phyloP scores from a whole-genome alignment of 768 basidiomycete species.

The Collybia sp. region DNA sequence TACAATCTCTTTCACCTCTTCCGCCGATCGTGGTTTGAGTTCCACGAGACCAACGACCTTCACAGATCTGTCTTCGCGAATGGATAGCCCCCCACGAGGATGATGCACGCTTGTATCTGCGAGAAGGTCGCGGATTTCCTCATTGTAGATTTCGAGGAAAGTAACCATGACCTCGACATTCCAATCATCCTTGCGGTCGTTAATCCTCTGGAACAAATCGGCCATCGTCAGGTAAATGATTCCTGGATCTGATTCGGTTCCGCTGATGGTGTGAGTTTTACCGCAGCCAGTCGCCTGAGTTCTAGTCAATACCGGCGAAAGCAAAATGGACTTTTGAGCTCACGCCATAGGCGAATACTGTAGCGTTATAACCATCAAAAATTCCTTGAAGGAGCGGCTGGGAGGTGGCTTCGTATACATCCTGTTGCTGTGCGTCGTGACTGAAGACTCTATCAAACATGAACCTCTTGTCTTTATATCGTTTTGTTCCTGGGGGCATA shows the following conservation, averaged over 20 bases:
- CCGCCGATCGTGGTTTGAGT: slow-evolving; percentile 74
- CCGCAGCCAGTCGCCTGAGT: slow-evolving; percentile 98
- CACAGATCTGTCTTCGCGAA: slow-evolving; percentile 92
- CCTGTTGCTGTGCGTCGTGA: slow-evolving; percentile 74
- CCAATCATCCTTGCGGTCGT: slow-evolving; percentile 82
- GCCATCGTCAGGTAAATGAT: slow-evolving; percentile 97
- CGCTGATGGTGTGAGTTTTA: slow-evolving; percentile 98
- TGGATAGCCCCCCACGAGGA: slow-evolving; percentile 82
- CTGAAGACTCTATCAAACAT: slow-evolving; percentile 95
- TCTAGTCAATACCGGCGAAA: slow-evolving; percentile 9
- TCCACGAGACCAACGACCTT: slow-evolving; percentile 86
- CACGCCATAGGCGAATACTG: slow-evolving; percentile 98
- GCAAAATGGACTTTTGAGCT: slow-evolving; percentile 7
- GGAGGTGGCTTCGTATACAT: slow-evolving; percentile 84
- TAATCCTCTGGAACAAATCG: slow-evolving; percentile 91
- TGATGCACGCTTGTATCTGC: slow-evolving; percentile 58
- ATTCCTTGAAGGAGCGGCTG: slow-evolving; percentile 82
- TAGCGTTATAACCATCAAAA: slow-evolving; percentile 93
- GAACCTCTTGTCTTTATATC: slow-evolving; percentile 95
- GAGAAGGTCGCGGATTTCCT: slow-evolving; percentile 95
- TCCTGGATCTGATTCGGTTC: slow-evolving; percentile 81
- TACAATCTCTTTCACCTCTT: slow-evolving; percentile 94
- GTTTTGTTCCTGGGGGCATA: slow-evolving; percentile 80
- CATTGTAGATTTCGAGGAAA: slow-evolving; percentile 99
- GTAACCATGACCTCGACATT: slow-evolving; percentile 87